Evolutionary conservation across 2,329 filamentous ascomycete genomes (phyloP).

Genomic region (Cordyceps sp.): DNA sequence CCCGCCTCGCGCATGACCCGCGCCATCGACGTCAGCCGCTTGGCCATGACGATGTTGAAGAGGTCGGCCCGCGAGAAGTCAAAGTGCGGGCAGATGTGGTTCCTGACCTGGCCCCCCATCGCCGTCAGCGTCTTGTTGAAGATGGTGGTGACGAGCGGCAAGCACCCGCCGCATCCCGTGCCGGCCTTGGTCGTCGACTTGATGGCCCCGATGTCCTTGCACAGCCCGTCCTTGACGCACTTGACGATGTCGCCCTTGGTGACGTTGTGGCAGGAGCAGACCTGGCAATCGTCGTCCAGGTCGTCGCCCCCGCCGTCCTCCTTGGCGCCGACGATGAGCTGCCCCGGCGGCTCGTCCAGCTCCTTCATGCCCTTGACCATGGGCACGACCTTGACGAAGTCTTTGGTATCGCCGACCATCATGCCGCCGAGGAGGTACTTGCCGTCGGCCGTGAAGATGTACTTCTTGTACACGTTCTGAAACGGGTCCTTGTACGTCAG

Average conservation of each 20-base stretch:
- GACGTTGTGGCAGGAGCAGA: constrained; percentile 89
- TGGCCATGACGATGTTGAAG: constrained; percentile 79
- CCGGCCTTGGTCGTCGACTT: constrained; percentile 87
- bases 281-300: constrained; percentile 69
- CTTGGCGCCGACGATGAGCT: constrained; percentile 67
- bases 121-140: constrained; percentile 78
- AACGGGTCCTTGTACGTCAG: constrained; percentile 84
- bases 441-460: constrained; percentile 75
- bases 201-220: constrained; percentile 66
- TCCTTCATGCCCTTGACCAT: constrained; percentile 73
- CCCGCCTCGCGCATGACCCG: constrained; percentile 69
- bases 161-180: constrained; percentile 77
- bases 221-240: constrained; percentile 58
- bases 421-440: constrained; percentile 88
- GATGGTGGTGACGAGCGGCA: constrained; percentile 76
- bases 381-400: constrained; percentile 78
- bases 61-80: constrained; percentile 69
- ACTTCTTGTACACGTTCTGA: constrained; percentile 81
- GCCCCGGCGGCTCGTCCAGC: constrained; percentile 60
- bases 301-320: constrained; percentile 60
- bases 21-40: constrained; percentile 53
- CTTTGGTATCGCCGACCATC: constrained; percentile 89
- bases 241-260: constrained; percentile 66
- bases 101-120: constrained; percentile 77
- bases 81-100: constrained; percentile 75